Evolutionary conservation across 345 rosid genomes (phyloP), one percentile per base, ranked within the genome.

Genomic region (Salix purpurea): DNA sequence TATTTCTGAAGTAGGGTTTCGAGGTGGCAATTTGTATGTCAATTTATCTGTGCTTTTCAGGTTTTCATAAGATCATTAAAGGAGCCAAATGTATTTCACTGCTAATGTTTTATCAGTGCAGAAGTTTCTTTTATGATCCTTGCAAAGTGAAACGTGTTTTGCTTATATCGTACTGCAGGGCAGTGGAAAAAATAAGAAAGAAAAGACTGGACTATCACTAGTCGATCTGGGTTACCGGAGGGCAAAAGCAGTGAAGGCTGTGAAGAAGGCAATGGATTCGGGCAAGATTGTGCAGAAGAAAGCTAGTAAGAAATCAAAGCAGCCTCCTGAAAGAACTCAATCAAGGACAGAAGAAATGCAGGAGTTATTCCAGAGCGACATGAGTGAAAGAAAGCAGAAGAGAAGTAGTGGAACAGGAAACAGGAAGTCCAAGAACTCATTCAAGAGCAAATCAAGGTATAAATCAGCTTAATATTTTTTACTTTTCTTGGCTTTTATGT

Each of bases 361-460:
- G 23, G 96, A 93, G 61, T 83, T 92, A 70, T 96, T 96, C 86
- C 90, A 89, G 84, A 83, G 87, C 46, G 97, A 96, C 76, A 93
- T 92, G 91, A 89, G 88, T 68, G 98, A 92, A 82, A 85, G 52
- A 72, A 96, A 89, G 85, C 86, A 82, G 68, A 86, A 82, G 80
- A 88, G 86, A 83, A 78, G 81, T 15, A 74, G 88, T 12, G 83
- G 40, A 2, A 79, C 68, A 2, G 88, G 79, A 75, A 83, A 79
- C 75, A 92, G 86, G 68, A 93, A 89, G 85, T 77, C 96, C 13
- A 89, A 87, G 83, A 87, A 87, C 81, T 89, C 92, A 34, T 93
- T 93, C 78, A 95, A 93, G 89, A 95, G 99, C 93, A 93, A 95
- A 83, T 89, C 91, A 65, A 86, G 99, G 98, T 95, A 88, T 74